phyloP scores from a whole-genome alignment of 192 early-diverging fungal genomes.

The Backusella tarrabulga region DNA sequence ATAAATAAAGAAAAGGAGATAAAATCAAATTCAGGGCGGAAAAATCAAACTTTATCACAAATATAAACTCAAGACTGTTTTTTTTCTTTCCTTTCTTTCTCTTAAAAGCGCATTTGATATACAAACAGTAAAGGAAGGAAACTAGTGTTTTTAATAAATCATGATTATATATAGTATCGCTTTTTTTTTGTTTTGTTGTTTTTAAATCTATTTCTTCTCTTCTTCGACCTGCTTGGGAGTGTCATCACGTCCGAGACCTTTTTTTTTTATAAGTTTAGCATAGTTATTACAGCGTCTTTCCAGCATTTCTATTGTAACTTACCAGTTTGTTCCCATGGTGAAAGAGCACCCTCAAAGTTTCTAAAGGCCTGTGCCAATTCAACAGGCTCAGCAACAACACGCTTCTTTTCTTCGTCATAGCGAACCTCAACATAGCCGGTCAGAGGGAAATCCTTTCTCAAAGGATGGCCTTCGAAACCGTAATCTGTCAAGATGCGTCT shows the following conservation, averaged over 20 bases:
- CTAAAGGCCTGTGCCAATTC: constrained; percentile 96
- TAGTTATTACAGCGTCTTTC: not conserved
- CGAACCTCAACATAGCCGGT: constrained; percentile 98
- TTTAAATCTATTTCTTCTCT: constrained; percentile 19
- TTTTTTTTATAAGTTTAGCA: not conserved
- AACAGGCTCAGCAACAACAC: constrained; percentile 93
- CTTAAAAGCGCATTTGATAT: not conserved
- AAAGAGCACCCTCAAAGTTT: constrained; percentile 89
- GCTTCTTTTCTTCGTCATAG: constrained; percentile 98
- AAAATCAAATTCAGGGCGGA: not conserved
- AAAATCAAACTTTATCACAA: not conserved
- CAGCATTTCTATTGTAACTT: constrained; percentile 19
- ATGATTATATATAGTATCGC: not conserved
- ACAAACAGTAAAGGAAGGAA: not conserved
- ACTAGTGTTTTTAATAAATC: not conserved
- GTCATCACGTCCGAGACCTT: constrained; percentile 44
- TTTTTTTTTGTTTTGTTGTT: constrained; percentile 17
- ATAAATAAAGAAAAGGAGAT: not conserved
- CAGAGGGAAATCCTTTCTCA: constrained; percentile 98
- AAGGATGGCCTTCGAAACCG: constrained; percentile 93
- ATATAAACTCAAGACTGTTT: not conserved
- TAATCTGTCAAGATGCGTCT: constrained; percentile 97
- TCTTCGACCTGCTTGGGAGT: constrained; percentile 25
- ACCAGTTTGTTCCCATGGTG: constrained; percentile 92
- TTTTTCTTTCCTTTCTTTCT: constrained; percentile 4